Evolutionary conservation across 73 alveolate genomes (phyloP).

Genomic region (Urostyla sp.): DNA sequence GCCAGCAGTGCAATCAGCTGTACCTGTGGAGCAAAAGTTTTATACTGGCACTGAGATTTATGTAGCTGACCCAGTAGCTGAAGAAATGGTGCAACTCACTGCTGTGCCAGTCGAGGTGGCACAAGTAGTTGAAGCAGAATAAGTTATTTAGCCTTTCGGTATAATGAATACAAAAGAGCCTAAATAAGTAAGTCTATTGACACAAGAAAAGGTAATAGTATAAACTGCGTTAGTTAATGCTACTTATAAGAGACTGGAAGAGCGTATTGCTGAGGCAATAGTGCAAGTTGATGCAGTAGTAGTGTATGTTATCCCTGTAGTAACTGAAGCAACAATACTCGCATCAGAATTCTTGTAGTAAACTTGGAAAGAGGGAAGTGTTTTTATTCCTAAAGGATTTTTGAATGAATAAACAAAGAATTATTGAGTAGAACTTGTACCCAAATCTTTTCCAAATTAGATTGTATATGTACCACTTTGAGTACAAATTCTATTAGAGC

Average conservation of each 20-base stretch:
- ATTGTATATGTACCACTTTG: constrained; percentile 2
- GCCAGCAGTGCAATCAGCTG: constrained; percentile 34
- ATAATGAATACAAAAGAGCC: constrained; percentile 24
- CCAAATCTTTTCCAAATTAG: not conserved
- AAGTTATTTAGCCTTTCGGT: constrained; percentile 37
- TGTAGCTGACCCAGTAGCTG: constrained; percentile 17
- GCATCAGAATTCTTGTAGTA: constrained; percentile 32
- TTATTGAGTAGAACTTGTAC: not conserved
- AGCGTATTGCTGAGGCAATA: constrained; percentile 21
- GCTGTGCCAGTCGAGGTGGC: constrained; percentile 10
- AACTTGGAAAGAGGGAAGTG: not conserved
- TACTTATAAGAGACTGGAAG: constrained; percentile 13
- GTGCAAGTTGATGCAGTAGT: constrained; percentile 24
- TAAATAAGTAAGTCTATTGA: constrained; percentile 27
- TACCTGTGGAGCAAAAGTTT: constrained; percentile 22
- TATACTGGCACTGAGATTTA: not conserved
- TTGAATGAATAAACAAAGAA: constrained; percentile 13
- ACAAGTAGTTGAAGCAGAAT: constrained; percentile 22
- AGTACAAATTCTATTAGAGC: constrained; percentile 36
- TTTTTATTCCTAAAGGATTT: constrained; percentile 30
- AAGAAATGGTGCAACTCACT: constrained; percentile 26
- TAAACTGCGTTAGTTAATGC: constrained; percentile 36
- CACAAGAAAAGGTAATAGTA: constrained; percentile 19
- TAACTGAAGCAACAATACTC: constrained; percentile 7
- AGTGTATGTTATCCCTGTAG: constrained; percentile 10